phyloP scores from a whole-genome alignment of 331 rosid species.

The Spiraea crenata region DNA sequence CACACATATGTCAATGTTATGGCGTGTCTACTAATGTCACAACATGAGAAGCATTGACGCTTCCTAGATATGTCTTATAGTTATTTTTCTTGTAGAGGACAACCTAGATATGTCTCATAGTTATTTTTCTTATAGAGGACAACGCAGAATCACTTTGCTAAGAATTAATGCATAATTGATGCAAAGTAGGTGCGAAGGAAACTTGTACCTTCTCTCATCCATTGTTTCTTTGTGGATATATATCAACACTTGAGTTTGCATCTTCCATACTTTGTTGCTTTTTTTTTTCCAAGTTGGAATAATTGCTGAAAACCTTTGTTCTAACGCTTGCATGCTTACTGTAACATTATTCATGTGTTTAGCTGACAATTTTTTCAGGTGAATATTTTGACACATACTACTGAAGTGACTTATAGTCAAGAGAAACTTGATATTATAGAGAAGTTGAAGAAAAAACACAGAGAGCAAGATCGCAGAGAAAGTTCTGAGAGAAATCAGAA shows the following conservation, averaged over 20 bases:
- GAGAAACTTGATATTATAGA: conserved; percentile 20
- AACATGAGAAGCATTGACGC: too few species aligned
- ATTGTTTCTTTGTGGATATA: too few species aligned
- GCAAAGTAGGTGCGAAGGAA: too few species aligned
- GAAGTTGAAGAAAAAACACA: conserved; percentile 32
- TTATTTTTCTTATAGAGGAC: too few species aligned
- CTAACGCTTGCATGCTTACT: not conserved
- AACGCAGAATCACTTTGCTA: too few species aligned
- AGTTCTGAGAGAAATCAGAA: conserved; percentile 18
- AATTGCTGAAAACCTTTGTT: not conserved
- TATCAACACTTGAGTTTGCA: not conserved
- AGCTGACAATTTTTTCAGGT: conserved; percentile 31
- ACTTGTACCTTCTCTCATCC: too few species aligned
- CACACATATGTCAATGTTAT: too few species aligned
- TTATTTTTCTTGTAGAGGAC: too few species aligned
- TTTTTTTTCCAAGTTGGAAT: not conserved
- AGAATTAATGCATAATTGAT: too few species aligned
- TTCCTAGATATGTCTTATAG: too few species aligned
- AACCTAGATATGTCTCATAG: too few species aligned
- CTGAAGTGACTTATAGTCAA: conserved; percentile 27
- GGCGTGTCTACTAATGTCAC: too few species aligned
- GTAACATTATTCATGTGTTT: not conserved
- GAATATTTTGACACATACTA: conserved; percentile 44
- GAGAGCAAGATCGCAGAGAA: conserved; percentile 38
- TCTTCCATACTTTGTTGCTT: not conserved